Percentiles rank a stretch among this genome's conserved stretches.
phyloP scores from a whole-genome alignment of 2,329 filamentous ascomycete species.

The Aspergillus clavatus region DNA sequence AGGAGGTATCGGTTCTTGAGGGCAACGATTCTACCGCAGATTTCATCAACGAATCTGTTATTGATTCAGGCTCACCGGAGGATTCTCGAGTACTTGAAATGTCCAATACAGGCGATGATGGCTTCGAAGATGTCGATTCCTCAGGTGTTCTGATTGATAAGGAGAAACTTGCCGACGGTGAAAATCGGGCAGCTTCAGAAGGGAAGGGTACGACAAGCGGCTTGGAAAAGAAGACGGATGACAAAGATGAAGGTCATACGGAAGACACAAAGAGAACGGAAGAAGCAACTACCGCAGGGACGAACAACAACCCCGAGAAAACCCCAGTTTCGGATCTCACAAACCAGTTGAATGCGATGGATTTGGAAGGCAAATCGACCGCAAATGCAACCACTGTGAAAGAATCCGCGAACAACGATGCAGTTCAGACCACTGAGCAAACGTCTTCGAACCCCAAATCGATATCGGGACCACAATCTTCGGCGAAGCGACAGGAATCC shows the following conservation, averaged over 20 bases:
- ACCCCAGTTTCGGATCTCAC: slow-evolving; percentile 50
- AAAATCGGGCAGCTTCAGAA: slow-evolving; percentile 17
- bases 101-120: slow-evolving; percentile 79
- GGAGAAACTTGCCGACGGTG: slow-evolving; percentile 60
- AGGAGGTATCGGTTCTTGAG: slow-evolving; percentile 54
- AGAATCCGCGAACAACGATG: slow-evolving; percentile 5
- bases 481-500: slow-evolving; percentile 36
- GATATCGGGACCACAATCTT: slow-evolving; percentile 63
- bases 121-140: slow-evolving; percentile 79
- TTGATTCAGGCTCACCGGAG: slow-evolving; percentile 52
- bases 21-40: slow-evolving; percentile 45
- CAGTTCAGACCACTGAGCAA: slow-evolving; percentile 11
- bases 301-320: slow-evolving; percentile 27
- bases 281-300: slow-evolving; percentile 18
- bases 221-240: slow-evolving; percentile 50
- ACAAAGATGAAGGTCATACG: slow-evolving; percentile 70
- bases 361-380: slow-evolving; percentile 57
- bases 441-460: slow-evolving; percentile 60
- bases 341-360: slow-evolving; percentile 53
- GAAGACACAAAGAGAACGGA: slow-evolving; percentile 24
- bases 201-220: slow-evolving; percentile 4
- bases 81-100: slow-evolving; percentile 68
- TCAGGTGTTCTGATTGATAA: slow-evolving; percentile 69
- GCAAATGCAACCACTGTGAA: slow-evolving; percentile 26
- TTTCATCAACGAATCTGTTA: slow-evolving; percentile 40